Base-by-base conservation (phyloP, 257 asterid genomes). In the Petunia secreta region DNA sequence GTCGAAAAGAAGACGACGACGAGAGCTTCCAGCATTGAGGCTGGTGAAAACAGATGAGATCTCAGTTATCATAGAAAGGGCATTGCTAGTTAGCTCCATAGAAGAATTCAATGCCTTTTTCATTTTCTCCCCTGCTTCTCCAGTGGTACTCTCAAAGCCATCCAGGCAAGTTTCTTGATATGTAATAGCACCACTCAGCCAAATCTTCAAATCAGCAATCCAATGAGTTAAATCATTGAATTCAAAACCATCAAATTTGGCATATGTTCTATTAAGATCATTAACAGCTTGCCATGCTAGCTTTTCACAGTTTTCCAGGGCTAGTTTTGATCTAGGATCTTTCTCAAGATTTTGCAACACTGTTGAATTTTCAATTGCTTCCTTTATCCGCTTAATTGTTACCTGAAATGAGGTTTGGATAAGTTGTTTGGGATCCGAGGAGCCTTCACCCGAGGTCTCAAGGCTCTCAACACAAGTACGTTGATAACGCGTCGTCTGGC, bases 141-240 rank as follows among this genome's bases (percentile, higher is more conserved):
- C 96, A 0, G 58, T 25, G 7, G 89, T 73, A 0, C 82, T 80
- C 6, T 91, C 88, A 8, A 95, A 95, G 0, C 93, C 99, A 25
- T 91, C 96, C 36, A 93, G 58, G 81, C 99, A 95, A 3, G 97
- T 93, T 74, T 95, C 97, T 67, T 92, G 96, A 75, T 93, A 82
- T 0, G 99, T 93, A 39, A 93, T 80, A 8, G 99, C 94, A 2
- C 93, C 98, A 36, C 97, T 92, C 6, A 92, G 87, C 99, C 99
- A 95, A 8, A 84, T 81, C 85, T 92, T 89, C 16, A 93, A 75
- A 79, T 93, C 97, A 46, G 80, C 77, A 25, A 93, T 81, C 68
- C 83, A 77, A 53, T 77, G 83, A 9, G 91, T 85, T 2, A 93
- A 81, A 37, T 87, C 85, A 75, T 75, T 82, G 58, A 90, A 76